Percentiles rank a stretch among this genome's conserved stretches.
Conservation (phyloP, 1,284 basidiomycete species). For the Amylostereum chailletii region DNA sequence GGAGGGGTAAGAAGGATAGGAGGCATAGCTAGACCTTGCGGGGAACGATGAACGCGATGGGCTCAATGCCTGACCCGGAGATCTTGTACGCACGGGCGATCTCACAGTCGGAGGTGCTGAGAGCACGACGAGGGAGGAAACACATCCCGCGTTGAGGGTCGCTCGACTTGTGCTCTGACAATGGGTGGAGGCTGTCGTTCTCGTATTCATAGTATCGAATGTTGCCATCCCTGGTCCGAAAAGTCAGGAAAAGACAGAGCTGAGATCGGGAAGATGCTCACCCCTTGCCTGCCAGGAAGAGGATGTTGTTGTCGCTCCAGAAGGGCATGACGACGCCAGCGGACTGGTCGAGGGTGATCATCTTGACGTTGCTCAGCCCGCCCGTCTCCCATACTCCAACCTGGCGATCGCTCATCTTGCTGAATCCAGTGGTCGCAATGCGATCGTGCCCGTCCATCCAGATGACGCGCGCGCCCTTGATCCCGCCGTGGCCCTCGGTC, state of each 20-base stretch:
- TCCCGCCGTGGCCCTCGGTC: constrained; percentile 84
- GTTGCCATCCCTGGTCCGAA: constrained; percentile 70
- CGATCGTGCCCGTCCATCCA: constrained; percentile 90
- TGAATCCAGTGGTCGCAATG: constrained; percentile 92
- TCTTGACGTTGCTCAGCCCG: constrained; percentile 67
- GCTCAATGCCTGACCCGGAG: constrained; percentile 68
- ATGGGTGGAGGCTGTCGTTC: constrained; percentile 70
- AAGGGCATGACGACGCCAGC: constrained; percentile 96
- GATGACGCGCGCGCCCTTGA: constrained; percentile 85
- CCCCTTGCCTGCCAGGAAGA: constrained; percentile 90
- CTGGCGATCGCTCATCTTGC: constrained; percentile 91
- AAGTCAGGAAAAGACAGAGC: constrained; percentile 14
- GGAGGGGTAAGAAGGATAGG: not conserved
- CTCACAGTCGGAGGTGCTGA: constrained; percentile 88
- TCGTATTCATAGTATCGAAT: constrained; percentile 96
- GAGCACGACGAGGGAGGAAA: constrained; percentile 86
- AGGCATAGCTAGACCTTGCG: constrained; percentile 53
- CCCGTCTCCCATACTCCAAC: constrained; percentile 82
- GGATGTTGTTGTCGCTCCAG: constrained; percentile 90
- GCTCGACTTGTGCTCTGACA: constrained; percentile 84
- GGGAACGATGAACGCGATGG: constrained; percentile 90
- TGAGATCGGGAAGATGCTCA: constrained; percentile 20
- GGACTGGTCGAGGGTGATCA: constrained; percentile 74
- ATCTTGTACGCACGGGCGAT: constrained; percentile 96
- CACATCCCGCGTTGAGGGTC: constrained; percentile 96